A percentile compares a stretch with the other conserved stretches of the same genome.
Evolutionary conservation across 1,284 basidiomycete species (phyloP).

Genomic region (Ganoderma multipileum): DNA sequence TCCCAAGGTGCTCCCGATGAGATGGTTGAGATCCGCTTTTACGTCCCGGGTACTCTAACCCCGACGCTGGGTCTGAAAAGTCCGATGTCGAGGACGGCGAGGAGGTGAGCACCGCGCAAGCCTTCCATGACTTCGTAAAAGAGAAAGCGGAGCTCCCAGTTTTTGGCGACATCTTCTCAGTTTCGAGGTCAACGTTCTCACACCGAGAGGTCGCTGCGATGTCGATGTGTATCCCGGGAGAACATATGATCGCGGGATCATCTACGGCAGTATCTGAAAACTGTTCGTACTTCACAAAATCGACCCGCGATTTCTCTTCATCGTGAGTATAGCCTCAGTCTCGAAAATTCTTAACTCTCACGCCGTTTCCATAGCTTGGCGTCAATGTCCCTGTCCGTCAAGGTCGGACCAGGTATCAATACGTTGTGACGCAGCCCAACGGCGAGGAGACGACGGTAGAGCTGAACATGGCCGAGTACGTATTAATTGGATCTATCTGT

Average conservation of each 20-base stretch:
- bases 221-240: conserved; percentile 98
- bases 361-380: conserved; percentile 63
- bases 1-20: conserved; percentile 74
- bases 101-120: conserved; percentile 91
- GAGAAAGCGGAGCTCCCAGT: conserved; percentile 97
- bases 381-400: conserved; percentile 95
- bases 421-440: conserved; percentile 97
- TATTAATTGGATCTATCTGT: not conserved
- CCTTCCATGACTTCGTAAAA: conserved; percentile 96
- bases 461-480: conserved; percentile 92
- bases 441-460: conserved; percentile 97
- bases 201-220: conserved; percentile 96
- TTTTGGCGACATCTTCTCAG: conserved; percentile 91
- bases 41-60: conserved; percentile 87
- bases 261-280: conserved; percentile 89
- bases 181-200: conserved; percentile 97
- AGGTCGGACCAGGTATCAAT: conserved; percentile 98
- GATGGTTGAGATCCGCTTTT: conserved; percentile 96
- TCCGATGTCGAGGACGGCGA: conserved; percentile 70
- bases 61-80: conserved; percentile 80
- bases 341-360: conserved; percentile 4
- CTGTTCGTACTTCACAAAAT: conserved; percentile 97
- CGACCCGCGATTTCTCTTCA: conserved; percentile 95
- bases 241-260: conserved; percentile 99
- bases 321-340: conserved; percentile 58